These are phyloP conservation scores for Ogataea minuta DNA, from an alignment of 805 yeast genomes.

Conservation along the genomic window DNA sequence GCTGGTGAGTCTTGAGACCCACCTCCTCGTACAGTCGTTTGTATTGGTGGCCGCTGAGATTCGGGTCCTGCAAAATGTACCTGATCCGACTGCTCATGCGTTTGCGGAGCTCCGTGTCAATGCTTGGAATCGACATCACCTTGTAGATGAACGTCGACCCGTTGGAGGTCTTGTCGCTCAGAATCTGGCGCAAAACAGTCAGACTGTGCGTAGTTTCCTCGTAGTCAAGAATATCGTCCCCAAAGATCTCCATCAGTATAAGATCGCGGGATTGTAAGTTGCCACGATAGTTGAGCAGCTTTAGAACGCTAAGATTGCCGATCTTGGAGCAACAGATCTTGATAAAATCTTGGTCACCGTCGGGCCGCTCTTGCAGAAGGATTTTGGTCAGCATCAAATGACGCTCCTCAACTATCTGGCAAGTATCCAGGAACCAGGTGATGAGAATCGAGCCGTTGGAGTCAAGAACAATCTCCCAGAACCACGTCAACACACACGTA, in stretches of 20 bases:
- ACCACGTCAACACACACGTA: slow-evolving; percentile 71
- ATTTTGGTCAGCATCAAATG: slow-evolving; percentile 49
- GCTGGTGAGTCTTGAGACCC: slow-evolving; percentile 49
- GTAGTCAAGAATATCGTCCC: slow-evolving; percentile 36
- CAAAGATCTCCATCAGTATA: slow-evolving; percentile 67
- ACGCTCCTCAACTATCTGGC: slow-evolving; percentile 55
- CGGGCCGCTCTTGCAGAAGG: slow-evolving; percentile 20
- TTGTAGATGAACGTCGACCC: slow-evolving; percentile 81
- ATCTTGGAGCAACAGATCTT: slow-evolving; percentile 48
- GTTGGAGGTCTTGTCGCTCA: slow-evolving; percentile 59
- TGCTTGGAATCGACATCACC: slow-evolving; percentile 68
- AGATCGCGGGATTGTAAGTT: slow-evolving; percentile 60
- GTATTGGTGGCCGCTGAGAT: slow-evolving; percentile 64
- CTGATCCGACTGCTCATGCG: slow-evolving; percentile 62
- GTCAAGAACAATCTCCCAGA: slow-evolving; percentile 76
- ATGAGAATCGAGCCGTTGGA: slow-evolving; percentile 85
- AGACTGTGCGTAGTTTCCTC: slow-evolving; percentile 23
- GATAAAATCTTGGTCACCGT: slow-evolving; percentile 14
- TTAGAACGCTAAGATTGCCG: slow-evolving; percentile 79
- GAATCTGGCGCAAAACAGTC: slow-evolving; percentile 43
- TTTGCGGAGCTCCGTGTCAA: slow-evolving; percentile 55
- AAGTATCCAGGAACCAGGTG: slow-evolving; percentile 93
- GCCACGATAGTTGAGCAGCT: slow-evolving; percentile 67
- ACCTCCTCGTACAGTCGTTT: slow-evolving; percentile 90
- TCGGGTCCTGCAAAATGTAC: slow-evolving; percentile 56